A percentile compares a stretch with the other conserved stretches of the same genome.
phyloP scores from a whole-genome alignment of 179 eudicot genomes.

The Spinacia oleracea region DNA sequence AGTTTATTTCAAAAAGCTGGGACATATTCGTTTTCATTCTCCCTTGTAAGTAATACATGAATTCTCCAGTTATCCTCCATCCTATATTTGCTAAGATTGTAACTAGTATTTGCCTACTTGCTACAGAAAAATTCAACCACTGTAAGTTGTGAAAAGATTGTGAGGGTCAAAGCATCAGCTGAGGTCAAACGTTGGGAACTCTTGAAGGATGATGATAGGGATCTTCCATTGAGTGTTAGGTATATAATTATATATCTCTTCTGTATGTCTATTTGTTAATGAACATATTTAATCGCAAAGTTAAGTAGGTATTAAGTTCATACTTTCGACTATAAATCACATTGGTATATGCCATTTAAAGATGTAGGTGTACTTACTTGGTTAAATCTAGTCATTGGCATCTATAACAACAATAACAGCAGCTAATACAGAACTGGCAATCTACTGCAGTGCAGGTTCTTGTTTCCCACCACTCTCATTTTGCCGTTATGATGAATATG shows the following conservation, averaged over 20 bases:
- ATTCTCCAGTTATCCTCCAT: slow-evolving; percentile 1
- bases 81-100: slow-evolving; percentile 5
- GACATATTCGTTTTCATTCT: slow-evolving; percentile 46
- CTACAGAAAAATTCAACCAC: slow-evolving; percentile 34
- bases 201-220: slow-evolving; percentile 20
- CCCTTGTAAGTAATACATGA: slow-evolving; percentile 45
- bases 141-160: slow-evolving; percentile 32
- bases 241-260: slow-evolving; percentile 20
- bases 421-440: slow-evolving; percentile 22
- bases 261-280: background rate
- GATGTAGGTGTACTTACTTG: too few relatives aligned
- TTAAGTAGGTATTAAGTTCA: background rate
- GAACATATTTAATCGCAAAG: background rate
- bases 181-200: slow-evolving; percentile 44
- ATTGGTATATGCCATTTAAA: background rate
- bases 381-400: too few relatives aligned
- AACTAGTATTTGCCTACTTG: background rate
- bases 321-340: background rate
- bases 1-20: slow-evolving; percentile 60
- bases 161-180: slow-evolving; percentile 49
- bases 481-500: slow-evolving; percentile 30
- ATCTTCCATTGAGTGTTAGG: slow-evolving; percentile 36
- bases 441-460: slow-evolving; percentile 34
- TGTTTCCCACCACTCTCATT: slow-evolving; percentile 30
- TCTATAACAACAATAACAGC: background rate